Evolutionary conservation across 2,329 filamentous ascomycete species (phyloP).

Genomic region (Botrytis elliptica): DNA sequence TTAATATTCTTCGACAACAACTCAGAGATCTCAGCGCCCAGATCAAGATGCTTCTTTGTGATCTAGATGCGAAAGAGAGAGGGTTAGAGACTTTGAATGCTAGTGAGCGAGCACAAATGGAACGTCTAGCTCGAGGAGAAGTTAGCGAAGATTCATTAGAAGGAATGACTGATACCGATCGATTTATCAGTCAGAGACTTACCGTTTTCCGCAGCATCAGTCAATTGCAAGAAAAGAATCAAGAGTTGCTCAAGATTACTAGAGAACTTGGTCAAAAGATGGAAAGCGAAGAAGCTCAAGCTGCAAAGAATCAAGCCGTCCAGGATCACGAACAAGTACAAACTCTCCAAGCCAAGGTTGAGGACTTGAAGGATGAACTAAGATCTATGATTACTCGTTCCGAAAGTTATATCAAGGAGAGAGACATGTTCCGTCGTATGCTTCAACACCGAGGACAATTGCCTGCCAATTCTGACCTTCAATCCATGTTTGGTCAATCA

Average conservation of each 20-base stretch:
- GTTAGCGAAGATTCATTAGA: slow-evolving; percentile 67
- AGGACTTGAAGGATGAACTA: slow-evolving; percentile 81
- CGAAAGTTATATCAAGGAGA: slow-evolving; percentile 91
- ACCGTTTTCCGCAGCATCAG: slow-evolving; percentile 83
- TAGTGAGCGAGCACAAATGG: slow-evolving; percentile 72
- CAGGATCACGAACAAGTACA: slow-evolving; percentile 71
- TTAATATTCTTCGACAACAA: slow-evolving; percentile 78
- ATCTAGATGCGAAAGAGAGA: slow-evolving; percentile 78
- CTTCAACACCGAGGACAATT: slow-evolving; percentile 71
- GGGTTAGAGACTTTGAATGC: slow-evolving; percentile 69
- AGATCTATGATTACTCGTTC: slow-evolving; percentile 77
- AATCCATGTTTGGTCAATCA: slow-evolving; percentile 70
- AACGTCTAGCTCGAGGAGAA: slow-evolving; percentile 75
- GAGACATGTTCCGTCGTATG: slow-evolving; percentile 96
- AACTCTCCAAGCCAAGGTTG: slow-evolving; percentile 67
- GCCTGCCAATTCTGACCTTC: slow-evolving; percentile 59
- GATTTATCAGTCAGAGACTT: slow-evolving; percentile 85
- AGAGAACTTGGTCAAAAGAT: slow-evolving; percentile 83
- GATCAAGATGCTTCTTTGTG: slow-evolving; percentile 85
- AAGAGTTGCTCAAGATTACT: slow-evolving; percentile 77
- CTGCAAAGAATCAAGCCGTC: slow-evolving; percentile 60
- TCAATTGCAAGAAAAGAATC: slow-evolving; percentile 85
- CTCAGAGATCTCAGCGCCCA: slow-evolving; percentile 87
- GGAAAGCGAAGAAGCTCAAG: slow-evolving; percentile 83
- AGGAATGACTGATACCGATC: slow-evolving; percentile 79